Conservation (phyloP, 257 asterid genomes). For the Gardenia jasminoides region DNA sequence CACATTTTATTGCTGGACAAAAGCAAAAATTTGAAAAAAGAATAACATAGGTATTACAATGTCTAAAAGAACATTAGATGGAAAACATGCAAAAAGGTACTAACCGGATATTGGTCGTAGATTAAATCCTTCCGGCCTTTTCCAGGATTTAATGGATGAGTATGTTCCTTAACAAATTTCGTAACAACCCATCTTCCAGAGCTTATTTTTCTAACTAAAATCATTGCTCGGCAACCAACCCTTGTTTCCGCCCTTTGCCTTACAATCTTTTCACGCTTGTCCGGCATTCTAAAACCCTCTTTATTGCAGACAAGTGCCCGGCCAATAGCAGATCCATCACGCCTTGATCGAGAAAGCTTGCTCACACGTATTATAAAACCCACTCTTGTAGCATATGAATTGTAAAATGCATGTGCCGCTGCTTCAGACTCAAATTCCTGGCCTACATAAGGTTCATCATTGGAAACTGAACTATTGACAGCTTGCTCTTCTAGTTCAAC, state of each 20-base stretch:
- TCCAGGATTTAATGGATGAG: slow-evolving; percentile 87
- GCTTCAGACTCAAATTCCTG: slow-evolving; percentile 95
- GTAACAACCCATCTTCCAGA: slow-evolving; percentile 91
- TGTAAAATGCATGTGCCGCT: slow-evolving; percentile 89
- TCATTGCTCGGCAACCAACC: slow-evolving; percentile 98
- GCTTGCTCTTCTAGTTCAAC: slow-evolving; percentile 58
- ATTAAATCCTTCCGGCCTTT: slow-evolving; percentile 81
- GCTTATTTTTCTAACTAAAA: slow-evolving; percentile 81
- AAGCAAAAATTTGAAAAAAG: background rate
- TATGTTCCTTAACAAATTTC: slow-evolving; percentile 84
- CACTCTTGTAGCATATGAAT: slow-evolving; percentile 76
- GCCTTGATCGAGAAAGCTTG: slow-evolving; percentile 97
- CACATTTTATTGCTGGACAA: background rate
- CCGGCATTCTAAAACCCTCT: slow-evolving; percentile 95
- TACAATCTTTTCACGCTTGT: slow-evolving; percentile 86
- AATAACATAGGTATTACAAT: too few relatives aligned
- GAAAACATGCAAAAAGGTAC: slow-evolving; percentile 2
- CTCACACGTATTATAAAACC: slow-evolving; percentile 95
- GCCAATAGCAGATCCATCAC: slow-evolving; percentile 97
- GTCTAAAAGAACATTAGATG: too few relatives aligned
- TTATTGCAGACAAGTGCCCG: slow-evolving; percentile 97
- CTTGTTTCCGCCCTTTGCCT: slow-evolving; percentile 94
- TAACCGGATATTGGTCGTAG: slow-evolving; percentile 82
- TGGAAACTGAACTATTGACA: slow-evolving; percentile 41
- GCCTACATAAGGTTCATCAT: slow-evolving; percentile 78